These are phyloP conservation scores for Kodamaea fungicola DNA, from an alignment of 1,139 yeast species.

Conservation along the genomic window DNA sequence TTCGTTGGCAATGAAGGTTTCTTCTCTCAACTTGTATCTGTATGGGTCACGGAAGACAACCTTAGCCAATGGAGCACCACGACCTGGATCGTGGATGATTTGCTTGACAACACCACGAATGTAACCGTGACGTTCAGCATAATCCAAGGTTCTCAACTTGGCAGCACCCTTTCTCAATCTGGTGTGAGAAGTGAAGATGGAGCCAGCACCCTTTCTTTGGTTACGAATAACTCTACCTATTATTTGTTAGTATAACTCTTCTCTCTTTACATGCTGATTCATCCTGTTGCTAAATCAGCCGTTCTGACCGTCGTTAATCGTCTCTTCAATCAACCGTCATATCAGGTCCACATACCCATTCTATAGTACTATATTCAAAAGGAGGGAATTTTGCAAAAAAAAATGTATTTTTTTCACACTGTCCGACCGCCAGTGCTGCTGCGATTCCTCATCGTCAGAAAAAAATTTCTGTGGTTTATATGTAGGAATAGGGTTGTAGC, in stretches of 20 bases:
- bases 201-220: slow-evolving; percentile 99
- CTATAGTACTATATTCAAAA: slow-evolving; percentile 8
- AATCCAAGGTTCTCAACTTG: slow-evolving; percentile 98
- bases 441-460: background rate
- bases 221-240: slow-evolving; percentile 99
- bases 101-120: slow-evolving; percentile 98
- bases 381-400: slow-evolving; percentile 3
- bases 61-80: slow-evolving; percentile 99
- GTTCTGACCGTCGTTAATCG: background rate
- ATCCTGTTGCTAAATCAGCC: background rate
- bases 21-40: slow-evolving; percentile 97
- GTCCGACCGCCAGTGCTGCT: background rate
- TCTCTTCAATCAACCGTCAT: background rate
- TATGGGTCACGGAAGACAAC: slow-evolving; percentile 99
- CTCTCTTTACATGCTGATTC: background rate
- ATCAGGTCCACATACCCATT: slow-evolving; percentile 7
- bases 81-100: slow-evolving; percentile 99
- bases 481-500: slow-evolving; percentile 4
- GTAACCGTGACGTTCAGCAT: slow-evolving; percentile 99
- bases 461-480: slow-evolving; percentile 1
- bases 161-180: slow-evolving; percentile 99
- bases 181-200: slow-evolving; percentile 99
- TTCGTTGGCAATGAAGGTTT: slow-evolving; percentile 98
- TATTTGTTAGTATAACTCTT: slow-evolving; percentile 11
- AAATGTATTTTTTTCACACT: slow-evolving; percentile 3